Base-by-base conservation (phyloP, 75 land plant genomes). In the Azolla pinnata region DNA sequence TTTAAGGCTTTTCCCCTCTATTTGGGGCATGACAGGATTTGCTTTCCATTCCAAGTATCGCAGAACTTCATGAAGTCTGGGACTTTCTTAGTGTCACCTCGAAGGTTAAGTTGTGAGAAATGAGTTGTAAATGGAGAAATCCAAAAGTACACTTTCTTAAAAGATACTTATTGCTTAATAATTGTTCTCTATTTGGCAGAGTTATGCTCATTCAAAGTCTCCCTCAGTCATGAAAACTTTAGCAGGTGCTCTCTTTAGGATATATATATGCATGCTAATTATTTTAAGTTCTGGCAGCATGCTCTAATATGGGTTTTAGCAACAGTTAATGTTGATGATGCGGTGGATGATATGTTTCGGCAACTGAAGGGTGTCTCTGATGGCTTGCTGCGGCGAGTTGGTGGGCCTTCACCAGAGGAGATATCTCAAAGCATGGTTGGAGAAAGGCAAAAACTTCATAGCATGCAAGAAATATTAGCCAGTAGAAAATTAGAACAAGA, bases 271-370 rank as follows among this genome's bases (percentile, higher is more conserved):
- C n/a, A n/a, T n/a, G n/a, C n/a, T n/a, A n/a, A n/a, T n/a, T n/a
- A n/a, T n/a, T n/a, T n/a, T n/a, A n/a, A n/a, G n/a, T n/a, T n/a
- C n/a, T n/a, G n/a, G n/a, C n/a, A n/a, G n/a, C n/a, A n/a, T n/a
- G n/a, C n/a, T n/a, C n/a, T n/a, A n/a, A n/a, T n/a, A n/a, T n/a
- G n/a, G n/a, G n/a, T n/a, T 18, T 54, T 55, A 54, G 44, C 18
- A n/a, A n/a, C 90, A 93, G 96, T 86, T 14, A 95, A 90, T 76
- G 84, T 95, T 49, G 99, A 95, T 76, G 97, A 95, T 83, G 99
- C 99, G 1, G 66, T 95, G 83, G 99, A 90, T 78, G 99, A 95
- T 61, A 86, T 90, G 59, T 73, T 90, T 70, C 97, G 99, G 38
- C 99, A 95, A 59, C 74, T 95, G 33, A 91, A 78, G 68, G 99